Percentiles rank a stretch among this genome's conserved stretches.
Conservation (phyloP, 768 basidiomycete species). For the Fomitopsis pulvina region DNA sequence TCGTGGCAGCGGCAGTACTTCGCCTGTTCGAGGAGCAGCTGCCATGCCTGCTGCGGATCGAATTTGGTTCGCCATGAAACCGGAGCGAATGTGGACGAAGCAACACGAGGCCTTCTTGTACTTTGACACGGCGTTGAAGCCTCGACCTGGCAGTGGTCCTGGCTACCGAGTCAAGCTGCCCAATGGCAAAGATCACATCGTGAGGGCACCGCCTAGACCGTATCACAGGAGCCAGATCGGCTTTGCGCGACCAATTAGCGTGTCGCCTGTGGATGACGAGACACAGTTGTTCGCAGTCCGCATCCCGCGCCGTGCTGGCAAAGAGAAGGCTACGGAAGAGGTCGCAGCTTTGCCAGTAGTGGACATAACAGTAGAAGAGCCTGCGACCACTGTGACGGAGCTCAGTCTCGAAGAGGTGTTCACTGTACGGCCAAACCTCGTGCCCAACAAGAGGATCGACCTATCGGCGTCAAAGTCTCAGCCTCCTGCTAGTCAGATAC, state of each 20-base stretch:
- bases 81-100: slow-evolving; percentile 79
- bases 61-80: slow-evolving; percentile 69
- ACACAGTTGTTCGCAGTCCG: slow-evolving; percentile 43
- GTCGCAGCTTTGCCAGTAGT: slow-evolving; percentile 1
- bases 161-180: slow-evolving; percentile 61
- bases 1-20: slow-evolving; percentile 21
- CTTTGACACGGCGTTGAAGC: slow-evolving; percentile 51
- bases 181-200: slow-evolving; percentile 35
- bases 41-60: slow-evolving; percentile 30
- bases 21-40: slow-evolving; percentile 18
- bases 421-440: slow-evolving; percentile 46
- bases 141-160: slow-evolving; percentile 48
- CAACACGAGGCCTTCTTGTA: slow-evolving; percentile 73
- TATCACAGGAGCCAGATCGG: slow-evolving; percentile 4
- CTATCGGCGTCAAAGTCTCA: slow-evolving; percentile 20
- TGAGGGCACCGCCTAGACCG: slow-evolving; percentile 31
- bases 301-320: slow-evolving; percentile 38
- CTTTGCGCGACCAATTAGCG: slow-evolving; percentile 5
- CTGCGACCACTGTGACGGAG: slow-evolving; percentile 27
- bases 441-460: slow-evolving; percentile 26
- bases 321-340: slow-evolving; percentile 27
- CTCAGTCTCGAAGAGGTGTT: slow-evolving; percentile 49
- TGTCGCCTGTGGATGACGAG: slow-evolving; percentile 37
- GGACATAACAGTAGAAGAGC: slow-evolving; percentile 14
- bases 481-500: neutral